Base-by-base conservation (phyloP, 768 basidiomycete species). In the Psilocybe cyanescens region DNA sequence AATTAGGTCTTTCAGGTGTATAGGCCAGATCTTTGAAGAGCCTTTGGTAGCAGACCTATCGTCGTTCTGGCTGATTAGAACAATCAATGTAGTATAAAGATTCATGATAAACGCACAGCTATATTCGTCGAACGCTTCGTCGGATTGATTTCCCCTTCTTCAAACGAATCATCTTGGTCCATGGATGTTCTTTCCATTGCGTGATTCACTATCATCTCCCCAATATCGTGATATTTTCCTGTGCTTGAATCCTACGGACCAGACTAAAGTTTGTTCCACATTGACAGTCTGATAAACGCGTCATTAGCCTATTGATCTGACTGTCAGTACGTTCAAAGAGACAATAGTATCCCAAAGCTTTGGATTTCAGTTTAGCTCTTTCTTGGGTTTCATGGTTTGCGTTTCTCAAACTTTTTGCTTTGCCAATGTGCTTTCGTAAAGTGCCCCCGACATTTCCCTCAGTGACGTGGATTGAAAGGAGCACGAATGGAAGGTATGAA, bases 41-140 rank as follows among this genome's bases (percentile, higher is more conserved):
- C 63, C 61, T 55, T 62, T 62, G 12, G 51, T 50, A 17, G 48
- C 35, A 50, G 61, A 53, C 33, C 6, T 47, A 16, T 52, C 29
- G 17, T 24, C 33, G 52, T 50, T 49, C 2, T 45, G 4, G 14
- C 41, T 16, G 41, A 44, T 11, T 44, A 12, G 41, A 0, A n/a
- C 11, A 12, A 12, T 44, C n/a, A 44, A 44, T 7, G 5, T 14
- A 5, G n/a, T 44, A 44, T 9, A 44, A n/a, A 44, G 41, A 16
- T 44, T 44, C 5, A 44, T 16, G 14, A 44, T 44, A 44, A 44
- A 44, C n/a, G 14, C 41, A 44, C 41, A 44, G 41, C 0, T 44
- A 1, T 44, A n/a, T 44, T 7, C 11, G 41, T 44, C 0, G n/a
- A 44, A 44, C 4, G 11, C 14, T 44, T 44, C 41, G 41, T 44